phyloP scores from a whole-genome alignment of 352 stramenopile genomes.

The Pythium sp. region DNA sequence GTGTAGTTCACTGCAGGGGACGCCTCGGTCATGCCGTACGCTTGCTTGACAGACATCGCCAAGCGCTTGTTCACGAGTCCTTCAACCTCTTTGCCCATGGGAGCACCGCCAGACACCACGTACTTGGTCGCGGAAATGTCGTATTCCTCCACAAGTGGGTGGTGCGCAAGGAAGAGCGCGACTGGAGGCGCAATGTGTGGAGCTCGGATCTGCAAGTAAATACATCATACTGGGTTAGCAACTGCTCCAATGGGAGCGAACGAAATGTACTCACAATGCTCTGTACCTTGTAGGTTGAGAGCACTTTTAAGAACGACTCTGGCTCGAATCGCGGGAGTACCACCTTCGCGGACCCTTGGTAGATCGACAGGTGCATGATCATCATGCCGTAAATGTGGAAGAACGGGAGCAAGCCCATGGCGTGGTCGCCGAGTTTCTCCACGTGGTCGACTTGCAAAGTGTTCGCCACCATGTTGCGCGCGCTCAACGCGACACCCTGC shows the following conservation, averaged over 20 bases:
- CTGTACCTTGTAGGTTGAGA: conserved; percentile 62
- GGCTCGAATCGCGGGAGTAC: conserved; percentile 90
- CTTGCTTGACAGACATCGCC: conserved; percentile 40
- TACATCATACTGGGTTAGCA: not conserved
- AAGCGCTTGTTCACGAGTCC: conserved; percentile 60
- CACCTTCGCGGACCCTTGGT: conserved; percentile 78
- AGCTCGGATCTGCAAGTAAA: conserved; percentile 27
- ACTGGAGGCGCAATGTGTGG: conserved; percentile 74
- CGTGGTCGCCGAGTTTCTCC: conserved; percentile 51
- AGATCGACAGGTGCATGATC: conserved; percentile 78
- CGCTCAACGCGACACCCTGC: conserved; percentile 58
- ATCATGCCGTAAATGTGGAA: conserved; percentile 95
- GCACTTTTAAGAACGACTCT: conserved; percentile 75
- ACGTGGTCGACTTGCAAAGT: conserved; percentile 78
- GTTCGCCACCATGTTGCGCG: conserved; percentile 90
- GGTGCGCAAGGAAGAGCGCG: conserved; percentile 22
- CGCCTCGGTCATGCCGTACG: conserved; percentile 67
- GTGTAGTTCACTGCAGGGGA: conserved; percentile 33
- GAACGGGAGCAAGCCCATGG: conserved; percentile 85
- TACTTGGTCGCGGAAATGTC: conserved; percentile 74
- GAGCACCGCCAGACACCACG: conserved; percentile 76
- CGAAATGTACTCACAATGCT: not conserved
- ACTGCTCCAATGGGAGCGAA: not conserved
- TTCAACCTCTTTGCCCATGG: conserved; percentile 71
- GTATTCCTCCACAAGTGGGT: conserved; percentile 83